Base-by-base conservation (phyloP, 768 basidiomycete genomes). In the Trametes cinnabarina region DNA sequence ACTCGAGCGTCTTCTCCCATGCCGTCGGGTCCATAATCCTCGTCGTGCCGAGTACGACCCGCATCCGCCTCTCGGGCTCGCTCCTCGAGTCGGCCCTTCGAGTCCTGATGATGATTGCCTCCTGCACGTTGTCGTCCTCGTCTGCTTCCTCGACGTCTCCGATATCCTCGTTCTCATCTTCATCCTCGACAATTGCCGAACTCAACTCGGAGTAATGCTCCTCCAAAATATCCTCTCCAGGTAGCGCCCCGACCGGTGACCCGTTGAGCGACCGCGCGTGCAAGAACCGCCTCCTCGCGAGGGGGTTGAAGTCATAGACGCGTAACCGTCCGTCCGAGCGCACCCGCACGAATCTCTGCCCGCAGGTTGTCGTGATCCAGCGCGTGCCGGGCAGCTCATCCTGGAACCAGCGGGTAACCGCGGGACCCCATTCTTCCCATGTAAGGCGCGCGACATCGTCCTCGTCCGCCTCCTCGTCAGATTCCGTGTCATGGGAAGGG, bases 281-380 rank as follows among this genome's bases (percentile, higher is more conserved):
- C 22, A 42, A 34, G 22, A 28, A 55, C 3, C 63, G 56, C 15
- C 48, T 43, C 26, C 64, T 54, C 3, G 61, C 47, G 23, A 57
- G 48, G 26, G 40, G 47, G 58, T 67, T 69, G 47, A 69, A 69
- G 59, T 71, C 70, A 44, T 51, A 57, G 32, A 69, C 62, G 23
- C 25, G 35, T 39, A 61, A 10, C 6, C 58, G 54, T 12, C 57
- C 55, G 46, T 57, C 51, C 8, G 44, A 15, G n/a, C 48, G 56
- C 23, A 51, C 41, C 48, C 56, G 61, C 51, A 70, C 64, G 37
- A 60, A 63, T 23, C 71, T 67, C 52, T 72, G 69, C 10, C 71
- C 71, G 22, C 67, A 68, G 3, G 68, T 69, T 26, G 68, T 68
- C 44, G 71, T 71, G 53, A 72, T 71, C 71, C 71, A 72, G 10